These are phyloP conservation scores for Crucibulum laeve DNA, from an alignment of 768 basidiomycete genomes.

Conservation along the genomic window DNA sequence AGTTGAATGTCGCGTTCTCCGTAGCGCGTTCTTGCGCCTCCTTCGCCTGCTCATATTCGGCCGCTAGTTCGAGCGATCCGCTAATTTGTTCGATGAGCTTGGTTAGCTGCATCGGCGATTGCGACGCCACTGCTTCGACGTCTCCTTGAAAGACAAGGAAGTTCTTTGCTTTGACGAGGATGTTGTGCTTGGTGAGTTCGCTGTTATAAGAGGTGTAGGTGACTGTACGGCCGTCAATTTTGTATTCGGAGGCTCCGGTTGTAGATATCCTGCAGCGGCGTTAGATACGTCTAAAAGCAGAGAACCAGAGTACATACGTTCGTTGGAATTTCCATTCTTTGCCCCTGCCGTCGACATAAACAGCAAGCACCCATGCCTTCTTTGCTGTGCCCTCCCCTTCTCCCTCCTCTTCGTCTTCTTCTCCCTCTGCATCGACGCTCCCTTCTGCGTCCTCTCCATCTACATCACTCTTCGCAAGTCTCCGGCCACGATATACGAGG, in stretches of 20 bases:
- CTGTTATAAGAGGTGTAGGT: constrained; percentile 88
- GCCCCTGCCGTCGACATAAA: constrained; percentile 70
- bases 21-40: constrained; percentile 86
- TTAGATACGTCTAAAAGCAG: constrained; percentile 1
- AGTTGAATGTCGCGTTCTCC: constrained; percentile 92
- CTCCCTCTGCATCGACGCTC: constrained; percentile 41
- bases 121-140: constrained; percentile 95
- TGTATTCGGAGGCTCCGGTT: constrained; percentile 87
- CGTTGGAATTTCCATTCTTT: constrained; percentile 91
- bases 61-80: constrained; percentile 85
- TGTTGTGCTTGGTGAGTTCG: constrained; percentile 84
- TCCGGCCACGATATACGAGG: constrained; percentile 87
- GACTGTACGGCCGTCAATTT: constrained; percentile 74
- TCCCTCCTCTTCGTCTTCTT: constrained; percentile 48
- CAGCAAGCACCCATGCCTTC: constrained; percentile 94
- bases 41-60: constrained; percentile 87
- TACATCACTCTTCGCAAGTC: constrained; percentile 52
- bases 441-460: no score
- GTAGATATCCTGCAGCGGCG: constrained; percentile 69
- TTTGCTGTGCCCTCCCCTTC: constrained; percentile 80
- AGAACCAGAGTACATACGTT: constrained; percentile 56
- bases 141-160: constrained; percentile 99
- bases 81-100: constrained; percentile 93
- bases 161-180: constrained; percentile 98
- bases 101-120: constrained; percentile 86